phyloP scores from a whole-genome alignment of 306 rosid genomes.

The Cicer chorassanicum region DNA sequence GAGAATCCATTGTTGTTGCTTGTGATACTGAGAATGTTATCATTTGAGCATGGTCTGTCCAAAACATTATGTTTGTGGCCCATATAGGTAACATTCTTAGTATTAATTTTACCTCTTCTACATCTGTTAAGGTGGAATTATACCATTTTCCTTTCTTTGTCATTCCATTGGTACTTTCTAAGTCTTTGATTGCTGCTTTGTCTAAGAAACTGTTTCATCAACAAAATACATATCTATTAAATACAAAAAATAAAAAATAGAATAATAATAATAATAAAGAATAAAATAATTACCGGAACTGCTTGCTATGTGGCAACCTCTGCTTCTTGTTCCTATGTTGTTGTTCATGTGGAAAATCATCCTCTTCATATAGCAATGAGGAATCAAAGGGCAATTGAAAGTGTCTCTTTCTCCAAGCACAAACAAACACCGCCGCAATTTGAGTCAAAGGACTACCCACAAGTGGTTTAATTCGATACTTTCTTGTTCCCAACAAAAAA shows the following conservation, averaged over 20 bases:
- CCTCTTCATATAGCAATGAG: constrained; percentile 51
- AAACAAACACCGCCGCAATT: constrained; percentile 65
- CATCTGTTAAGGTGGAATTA: constrained; percentile 69
- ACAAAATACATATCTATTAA: background rate
- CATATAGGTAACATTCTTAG: constrained; percentile 83
- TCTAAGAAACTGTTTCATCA: constrained; percentile 69
- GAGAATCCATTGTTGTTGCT: constrained; percentile 82
- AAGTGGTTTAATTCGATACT: constrained; percentile 70
- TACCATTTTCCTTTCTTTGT: constrained; percentile 59
- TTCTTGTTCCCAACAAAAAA: constrained; percentile 69
- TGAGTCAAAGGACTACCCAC: constrained; percentile 89
- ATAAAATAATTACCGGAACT: constrained; percentile 61
- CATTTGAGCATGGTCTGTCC: constrained; percentile 88
- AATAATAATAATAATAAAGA: background rate
- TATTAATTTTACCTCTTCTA: constrained; percentile 79
- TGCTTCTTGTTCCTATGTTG: constrained; percentile 54
- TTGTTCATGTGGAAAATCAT: constrained; percentile 1
- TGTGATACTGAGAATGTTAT: constrained; percentile 89
- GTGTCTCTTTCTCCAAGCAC: constrained; percentile 65
- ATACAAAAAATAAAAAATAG: no score
- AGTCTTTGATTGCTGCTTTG: constrained; percentile 69
- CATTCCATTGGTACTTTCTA: constrained; percentile 2
- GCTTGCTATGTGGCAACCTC: constrained; percentile 65
- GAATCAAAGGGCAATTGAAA: constrained; percentile 63
- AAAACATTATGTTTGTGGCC: constrained; percentile 85